These are phyloP conservation scores for Trichoderma oligosporum DNA, from an alignment of 2,329 filamentous ascomycete species.

Conservation along the genomic window DNA sequence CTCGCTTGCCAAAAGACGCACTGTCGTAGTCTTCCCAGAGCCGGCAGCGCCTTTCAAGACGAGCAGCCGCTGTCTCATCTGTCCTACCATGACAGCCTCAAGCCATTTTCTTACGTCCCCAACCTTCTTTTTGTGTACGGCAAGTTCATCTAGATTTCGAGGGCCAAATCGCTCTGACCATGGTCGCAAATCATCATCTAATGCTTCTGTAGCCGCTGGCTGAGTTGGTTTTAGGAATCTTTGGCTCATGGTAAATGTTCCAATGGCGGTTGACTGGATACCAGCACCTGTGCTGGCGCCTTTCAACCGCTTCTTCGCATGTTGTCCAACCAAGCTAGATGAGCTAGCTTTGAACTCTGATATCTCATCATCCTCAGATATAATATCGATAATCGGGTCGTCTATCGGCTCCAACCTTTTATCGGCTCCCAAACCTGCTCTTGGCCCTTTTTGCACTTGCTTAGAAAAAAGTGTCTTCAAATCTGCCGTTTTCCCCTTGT, in stretches of 20 bases:
- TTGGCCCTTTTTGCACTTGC: constrained; percentile 51
- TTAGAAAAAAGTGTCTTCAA: constrained; percentile 59
- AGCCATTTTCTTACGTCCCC: constrained; percentile 82
- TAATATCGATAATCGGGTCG: constrained; percentile 51
- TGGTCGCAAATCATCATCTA: constrained; percentile 60
- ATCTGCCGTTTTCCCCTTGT: constrained; percentile 54
- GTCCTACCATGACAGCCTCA: constrained; percentile 65
- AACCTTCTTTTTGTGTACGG: constrained; percentile 93
- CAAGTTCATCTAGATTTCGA: constrained; percentile 71
- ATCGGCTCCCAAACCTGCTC: constrained; percentile 31
- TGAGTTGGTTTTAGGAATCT: constrained; percentile 48
- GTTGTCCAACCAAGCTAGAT: constrained; percentile 53
- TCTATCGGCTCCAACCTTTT: constrained; percentile 36
- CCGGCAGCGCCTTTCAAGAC: constrained; percentile 88
- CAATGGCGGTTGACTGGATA: constrained; percentile 22
- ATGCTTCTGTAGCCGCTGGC: constrained; percentile 26
- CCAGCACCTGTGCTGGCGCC: constrained; percentile 34
- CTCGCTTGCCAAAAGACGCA: constrained; percentile 73
- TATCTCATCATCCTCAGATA: constrained; percentile 59
- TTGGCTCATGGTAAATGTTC: constrained; percentile 41
- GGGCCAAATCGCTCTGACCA: constrained; percentile 89
- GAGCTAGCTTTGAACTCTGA: constrained; percentile 47
- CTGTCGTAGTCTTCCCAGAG: constrained; percentile 85
- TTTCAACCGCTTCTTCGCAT: constrained; percentile 52
- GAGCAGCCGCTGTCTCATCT: constrained; percentile 66